A percentile compares a stretch with the other conserved stretches of the same genome.
Conservation (phyloP, 208 protist genomes). For the Trypanosoma rangeli region DNA sequence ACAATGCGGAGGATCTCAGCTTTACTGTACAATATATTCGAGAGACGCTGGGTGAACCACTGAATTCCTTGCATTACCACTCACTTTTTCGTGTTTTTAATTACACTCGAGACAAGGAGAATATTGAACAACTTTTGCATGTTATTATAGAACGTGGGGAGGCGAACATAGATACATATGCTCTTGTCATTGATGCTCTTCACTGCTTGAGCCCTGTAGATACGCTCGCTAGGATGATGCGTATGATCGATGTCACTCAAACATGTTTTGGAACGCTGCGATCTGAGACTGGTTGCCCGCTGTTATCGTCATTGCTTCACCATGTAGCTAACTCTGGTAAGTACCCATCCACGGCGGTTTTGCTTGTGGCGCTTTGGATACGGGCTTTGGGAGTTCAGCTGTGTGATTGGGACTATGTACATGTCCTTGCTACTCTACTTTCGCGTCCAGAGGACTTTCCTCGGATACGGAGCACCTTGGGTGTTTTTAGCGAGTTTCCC, state of each 20-base stretch:
- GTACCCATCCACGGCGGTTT: constrained; percentile 34
- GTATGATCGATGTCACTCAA: constrained; percentile 46
- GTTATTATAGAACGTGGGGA: constrained; percentile 63
- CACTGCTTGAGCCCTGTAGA: constrained; percentile 65
- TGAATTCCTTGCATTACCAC: constrained; percentile 74
- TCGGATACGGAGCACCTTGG: constrained; percentile 44
- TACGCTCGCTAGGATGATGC: constrained; percentile 46
- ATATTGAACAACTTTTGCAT: constrained; percentile 72
- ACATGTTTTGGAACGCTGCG: constrained; percentile 48
- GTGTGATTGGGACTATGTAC: constrained; percentile 77
- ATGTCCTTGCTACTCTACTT: constrained; percentile 43
- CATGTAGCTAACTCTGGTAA: constrained; percentile 49
- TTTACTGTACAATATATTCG: constrained; percentile 73
- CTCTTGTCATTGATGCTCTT: constrained; percentile 65
- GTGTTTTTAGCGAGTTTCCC: constrained; percentile 39
- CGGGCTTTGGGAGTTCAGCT: constrained; percentile 59
- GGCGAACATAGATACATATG: constrained; percentile 66
- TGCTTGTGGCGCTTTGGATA: constrained; percentile 81
- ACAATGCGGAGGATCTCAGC: constrained; percentile 73
- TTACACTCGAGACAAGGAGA: constrained; percentile 64
- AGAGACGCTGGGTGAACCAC: constrained; percentile 56
- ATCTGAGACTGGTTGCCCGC: constrained; percentile 32
- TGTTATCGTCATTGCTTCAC: constrained; percentile 77
- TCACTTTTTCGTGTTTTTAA: constrained; percentile 80
- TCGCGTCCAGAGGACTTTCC: constrained; percentile 66